Evolutionary conservation across 352 stramenopile species (phyloP), one percentile per base, ranked within the genome.

Genomic region (Phytophthora tubulina): DNA sequence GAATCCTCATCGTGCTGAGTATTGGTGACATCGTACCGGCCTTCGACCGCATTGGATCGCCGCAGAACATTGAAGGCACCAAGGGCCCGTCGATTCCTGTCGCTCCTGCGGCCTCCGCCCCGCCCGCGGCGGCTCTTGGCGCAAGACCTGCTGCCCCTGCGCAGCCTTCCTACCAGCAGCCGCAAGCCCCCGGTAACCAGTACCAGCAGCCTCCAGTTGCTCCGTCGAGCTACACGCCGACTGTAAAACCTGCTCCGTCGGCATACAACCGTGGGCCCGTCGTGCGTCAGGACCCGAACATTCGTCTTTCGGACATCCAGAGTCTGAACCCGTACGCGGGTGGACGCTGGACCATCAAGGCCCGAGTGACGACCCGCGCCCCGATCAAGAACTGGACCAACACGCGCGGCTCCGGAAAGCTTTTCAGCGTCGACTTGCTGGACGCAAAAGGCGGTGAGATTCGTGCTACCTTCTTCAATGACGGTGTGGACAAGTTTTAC

Each of bases 391-490:
- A 94, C 58, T 99, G 97, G 97, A 97, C 78, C 66, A 99, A 99
- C 76, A 87, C 93, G 32, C 95, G 96, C 53, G 97, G 97, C 6
- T 95, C 99, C 64, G 98, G 98, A 56, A 97, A 96, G 69, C 89
- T 99, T 1, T 99, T 99, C 73, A 98, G 86, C 59, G 83, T 99
- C 36, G 97, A 99, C 66, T 79, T 99, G 33, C 79, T 99, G 35
- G 98, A 99, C 76, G 79, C 86, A 21, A 93, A 93, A 35, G 97
- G 96, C 32, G 94, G 92, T 17, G 98, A 99, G 81, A 99, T 99
- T 62, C 93, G 96, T 49, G 96, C 86, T 51, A 99, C 98, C 21
- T 98, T 99, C 73, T 99, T 99, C 81, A 99, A 99, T 69, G 98
- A 99, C 55, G 96, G 92, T 0, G 97, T 99, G 14, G 97, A 99